Base-by-base conservation (phyloP, 2,329 filamentous ascomycete genomes). In the Colletotrichum sp. region DNA sequence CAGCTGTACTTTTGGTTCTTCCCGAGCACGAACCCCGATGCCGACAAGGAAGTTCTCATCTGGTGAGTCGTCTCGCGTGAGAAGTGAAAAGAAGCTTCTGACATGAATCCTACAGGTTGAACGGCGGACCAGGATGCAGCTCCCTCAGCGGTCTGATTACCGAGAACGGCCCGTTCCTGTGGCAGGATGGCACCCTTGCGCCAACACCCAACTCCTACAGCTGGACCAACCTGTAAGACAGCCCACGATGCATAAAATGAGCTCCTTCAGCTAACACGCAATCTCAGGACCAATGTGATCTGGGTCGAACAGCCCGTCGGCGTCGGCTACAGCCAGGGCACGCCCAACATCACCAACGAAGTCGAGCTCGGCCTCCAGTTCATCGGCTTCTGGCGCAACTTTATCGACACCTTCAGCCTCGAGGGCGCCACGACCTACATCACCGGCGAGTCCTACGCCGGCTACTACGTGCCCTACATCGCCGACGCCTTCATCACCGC, bases 321-420 rank as follows among this genome's bases (percentile, higher is more conserved):
- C 36, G 94, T 94, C 1, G 94, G 94, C 21, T 96, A 94, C 83
- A 90, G 92, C 0, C 89, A 91, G 39, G 94, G 94, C 18, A 90
- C 85, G 1, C 87, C 92, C 7, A 94, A 90, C 1, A 93, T 93
- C 21, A 92, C 87, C 8, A 90, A 90, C 78, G 92, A 95, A 78
- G 89, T 92, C 36, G 93, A 95, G 78, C 88, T 94, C 2, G 93
- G 93, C 0, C 84, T 86, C n/a, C 90, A 96, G 79, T 95, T 96
- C 83, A 87, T 93, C n/a, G 93, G 93, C 64, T 97, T 95, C 85
- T 96, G 92, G 89, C 92, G 93, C 85, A 95, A 95, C 85, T 96
- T 95, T 79, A 86, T 95, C 76, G 88, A 94, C 49, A 92, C 92
- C 0, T 96, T 96, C 78, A 87, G 85, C 16, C 87, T 95, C 79